Percentiles rank a stretch among this genome's conserved stretches.
Conservation (phyloP, 2,329 filamentous ascomycete genomes). For the Calonectria hongkongensis region DNA sequence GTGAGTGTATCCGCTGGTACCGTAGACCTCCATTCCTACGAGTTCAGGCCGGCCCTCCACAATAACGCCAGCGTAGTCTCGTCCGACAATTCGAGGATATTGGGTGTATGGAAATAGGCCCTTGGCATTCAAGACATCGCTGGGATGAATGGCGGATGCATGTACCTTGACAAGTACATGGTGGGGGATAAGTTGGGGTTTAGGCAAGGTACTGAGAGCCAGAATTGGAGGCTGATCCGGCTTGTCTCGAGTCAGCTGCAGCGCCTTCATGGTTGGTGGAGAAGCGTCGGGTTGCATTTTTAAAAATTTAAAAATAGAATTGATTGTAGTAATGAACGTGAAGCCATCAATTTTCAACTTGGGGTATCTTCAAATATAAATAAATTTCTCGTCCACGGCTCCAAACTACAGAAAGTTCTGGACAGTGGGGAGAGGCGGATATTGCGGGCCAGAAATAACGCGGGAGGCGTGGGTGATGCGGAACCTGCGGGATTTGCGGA, state of each 20-base stretch:
- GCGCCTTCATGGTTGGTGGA: background rate
- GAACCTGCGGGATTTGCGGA: too few species aligned
- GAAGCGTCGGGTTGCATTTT: background rate
- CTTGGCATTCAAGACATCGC: slow-evolving; percentile 35
- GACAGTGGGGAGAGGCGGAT: too few species aligned
- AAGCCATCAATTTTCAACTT: too few species aligned
- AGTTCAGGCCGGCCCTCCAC: slow-evolving; percentile 36
- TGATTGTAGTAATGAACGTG: too few species aligned
- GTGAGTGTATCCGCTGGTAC: slow-evolving; percentile 35
- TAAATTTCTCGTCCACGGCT: too few species aligned
- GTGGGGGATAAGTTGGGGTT: slow-evolving; percentile 35
- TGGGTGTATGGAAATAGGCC: slow-evolving; percentile 32
- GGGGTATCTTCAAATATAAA: too few species aligned
- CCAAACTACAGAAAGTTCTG: too few species aligned
- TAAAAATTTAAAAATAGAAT: too few species aligned
- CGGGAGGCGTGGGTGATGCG: too few species aligned
- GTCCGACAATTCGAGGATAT: slow-evolving; percentile 33
- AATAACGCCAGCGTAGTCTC: slow-evolving; percentile 38
- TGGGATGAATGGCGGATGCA: slow-evolving; percentile 39
- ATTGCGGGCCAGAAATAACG: too few species aligned
- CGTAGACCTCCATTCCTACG: slow-evolving; percentile 36
- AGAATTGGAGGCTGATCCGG: background rate
- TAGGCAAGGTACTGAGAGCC: slow-evolving; percentile 13
- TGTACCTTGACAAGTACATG: slow-evolving; percentile 37
- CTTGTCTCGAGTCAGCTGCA: background rate